Evolutionary conservation across 2,329 filamentous ascomycete species (phyloP).

Genomic region (Rhynchosporium graminicola): DNA sequence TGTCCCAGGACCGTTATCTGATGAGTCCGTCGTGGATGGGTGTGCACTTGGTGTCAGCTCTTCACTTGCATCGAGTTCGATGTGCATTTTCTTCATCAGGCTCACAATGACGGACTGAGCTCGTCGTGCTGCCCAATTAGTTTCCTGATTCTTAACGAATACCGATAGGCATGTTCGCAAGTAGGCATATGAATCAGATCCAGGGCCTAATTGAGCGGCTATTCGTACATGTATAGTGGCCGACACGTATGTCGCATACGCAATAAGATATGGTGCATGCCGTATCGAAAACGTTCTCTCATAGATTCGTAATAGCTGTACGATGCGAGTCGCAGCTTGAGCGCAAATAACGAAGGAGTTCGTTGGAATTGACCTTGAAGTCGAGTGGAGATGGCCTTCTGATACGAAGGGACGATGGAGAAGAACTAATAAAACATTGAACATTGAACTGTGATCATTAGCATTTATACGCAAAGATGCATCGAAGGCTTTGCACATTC

Average conservation of each 20-base stretch:
- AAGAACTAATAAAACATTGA: slow-evolving; percentile 53
- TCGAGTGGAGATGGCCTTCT: slow-evolving; percentile 50
- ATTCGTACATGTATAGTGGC: slow-evolving; percentile 28
- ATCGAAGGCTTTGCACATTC: no score
- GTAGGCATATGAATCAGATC: slow-evolving; percentile 16
- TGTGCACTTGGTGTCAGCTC: not conserved
- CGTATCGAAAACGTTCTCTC: slow-evolving; percentile 48
- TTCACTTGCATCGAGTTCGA: slow-evolving; percentile 8
- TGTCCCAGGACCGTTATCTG: not conserved
- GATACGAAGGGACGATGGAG: slow-evolving; percentile 55
- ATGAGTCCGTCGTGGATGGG: not conserved
- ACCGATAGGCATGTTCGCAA: slow-evolving; percentile 21
- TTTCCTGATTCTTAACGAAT: slow-evolving; percentile 16
- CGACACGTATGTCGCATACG: slow-evolving; percentile 53
- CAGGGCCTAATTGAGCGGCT: slow-evolving; percentile 18
- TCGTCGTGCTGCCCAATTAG: slow-evolving; percentile 15
- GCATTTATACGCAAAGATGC: no score
- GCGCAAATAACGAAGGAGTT: slow-evolving; percentile 47
- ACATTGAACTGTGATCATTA: slow-evolving; percentile 42
- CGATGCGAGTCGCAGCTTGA: slow-evolving; percentile 49
- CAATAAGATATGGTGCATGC: slow-evolving; percentile 54
- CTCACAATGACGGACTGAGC: slow-evolving; percentile 16
- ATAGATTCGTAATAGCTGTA: slow-evolving; percentile 47
- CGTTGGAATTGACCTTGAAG: slow-evolving; percentile 44
- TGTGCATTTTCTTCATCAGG: slow-evolving; percentile 19